Evolutionary conservation across 2,329 filamentous ascomycete species (phyloP).

Genomic region (Ophioceras dolichostomum): DNA sequence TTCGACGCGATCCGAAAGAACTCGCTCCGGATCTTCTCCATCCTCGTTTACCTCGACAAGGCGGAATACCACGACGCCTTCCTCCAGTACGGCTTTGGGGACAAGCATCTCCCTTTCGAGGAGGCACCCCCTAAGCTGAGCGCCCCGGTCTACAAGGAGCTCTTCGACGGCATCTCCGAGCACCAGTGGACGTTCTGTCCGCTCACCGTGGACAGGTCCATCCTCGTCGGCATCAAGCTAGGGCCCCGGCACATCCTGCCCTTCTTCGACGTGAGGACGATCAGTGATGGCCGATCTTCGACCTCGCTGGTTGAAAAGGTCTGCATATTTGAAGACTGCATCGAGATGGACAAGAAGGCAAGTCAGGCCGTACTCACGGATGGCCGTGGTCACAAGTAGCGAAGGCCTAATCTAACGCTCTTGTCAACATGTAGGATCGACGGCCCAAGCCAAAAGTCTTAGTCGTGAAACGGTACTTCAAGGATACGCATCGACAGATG

Average conservation of each 20-base stretch:
- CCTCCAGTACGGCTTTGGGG: constrained; percentile 5
- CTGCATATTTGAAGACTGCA: too few relatives aligned
- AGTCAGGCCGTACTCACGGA: too few relatives aligned
- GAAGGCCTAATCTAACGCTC: too few relatives aligned
- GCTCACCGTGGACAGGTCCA: not conserved
- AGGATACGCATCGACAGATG: not conserved
- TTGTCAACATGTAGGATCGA: too few relatives aligned
- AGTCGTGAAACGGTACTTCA: constrained; percentile 7
- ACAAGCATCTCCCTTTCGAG: constrained; percentile 4
- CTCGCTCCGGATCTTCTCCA: constrained; percentile 8
- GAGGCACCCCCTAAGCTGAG: constrained; percentile 1
- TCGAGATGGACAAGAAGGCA: too few relatives aligned
- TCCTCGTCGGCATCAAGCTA: not conserved
- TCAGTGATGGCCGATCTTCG: not conserved
- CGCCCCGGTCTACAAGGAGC: constrained; percentile 1
- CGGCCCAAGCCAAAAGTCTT: constrained; percentile 2
- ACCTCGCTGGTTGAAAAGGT: too few relatives aligned
- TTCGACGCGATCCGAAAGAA: constrained; percentile 4
- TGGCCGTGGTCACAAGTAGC: too few relatives aligned
- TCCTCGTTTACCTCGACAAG: constrained; percentile 5
- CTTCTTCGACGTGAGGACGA: not conserved
- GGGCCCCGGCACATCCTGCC: not conserved
- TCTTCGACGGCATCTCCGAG: not conserved
- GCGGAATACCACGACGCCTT: constrained; percentile 3
- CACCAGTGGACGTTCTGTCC: constrained; percentile 7